These are phyloP conservation scores for Lactarius trivialis DNA, from an alignment of 768 basidiomycete genomes.

Conservation along the genomic window DNA sequence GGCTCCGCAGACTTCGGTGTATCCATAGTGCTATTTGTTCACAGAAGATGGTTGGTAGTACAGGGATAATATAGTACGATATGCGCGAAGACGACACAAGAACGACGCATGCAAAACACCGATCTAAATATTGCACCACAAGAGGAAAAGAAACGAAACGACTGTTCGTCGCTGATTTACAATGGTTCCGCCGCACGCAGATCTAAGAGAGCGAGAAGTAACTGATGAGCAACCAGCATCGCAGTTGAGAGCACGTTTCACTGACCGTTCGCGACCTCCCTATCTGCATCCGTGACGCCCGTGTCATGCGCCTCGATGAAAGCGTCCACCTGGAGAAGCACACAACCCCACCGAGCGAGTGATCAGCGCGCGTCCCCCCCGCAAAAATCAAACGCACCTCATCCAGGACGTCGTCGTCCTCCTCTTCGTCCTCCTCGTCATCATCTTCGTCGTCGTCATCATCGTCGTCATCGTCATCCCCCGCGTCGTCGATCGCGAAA, in stretches of 20 bases:
- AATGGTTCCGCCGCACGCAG: constrained; percentile 10
- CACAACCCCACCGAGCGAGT: not conserved
- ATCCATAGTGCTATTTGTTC: not conserved
- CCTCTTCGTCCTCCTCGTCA: constrained; percentile 49
- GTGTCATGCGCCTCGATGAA: constrained; percentile 93
- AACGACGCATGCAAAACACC: constrained; percentile 1
- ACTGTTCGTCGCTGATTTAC: constrained; percentile 1
- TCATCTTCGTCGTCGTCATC: constrained; percentile 45
- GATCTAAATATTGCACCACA: constrained; percentile 13
- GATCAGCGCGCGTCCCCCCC: not conserved
- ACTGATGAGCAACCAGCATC: not conserved
- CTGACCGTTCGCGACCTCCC: constrained; percentile 69
- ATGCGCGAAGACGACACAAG: not conserved
- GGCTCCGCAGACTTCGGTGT: not conserved
- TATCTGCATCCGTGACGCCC: constrained; percentile 73
- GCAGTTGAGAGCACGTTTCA: constrained; percentile 4
- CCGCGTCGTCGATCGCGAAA: constrained; percentile 96
- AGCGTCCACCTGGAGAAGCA: constrained; percentile 62
- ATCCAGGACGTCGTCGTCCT: constrained; percentile 81
- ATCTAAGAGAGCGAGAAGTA: constrained; percentile 4
- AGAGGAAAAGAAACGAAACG: too few species aligned
- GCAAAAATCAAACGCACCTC: constrained; percentile 46
- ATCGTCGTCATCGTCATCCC: constrained; percentile 71
- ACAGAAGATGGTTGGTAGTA: constrained; percentile 17
- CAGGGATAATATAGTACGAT: constrained; percentile 10